These are phyloP conservation scores for Monosporascus sp. DNA, from an alignment of 2,329 filamentous ascomycete species.

Conservation along the genomic window DNA sequence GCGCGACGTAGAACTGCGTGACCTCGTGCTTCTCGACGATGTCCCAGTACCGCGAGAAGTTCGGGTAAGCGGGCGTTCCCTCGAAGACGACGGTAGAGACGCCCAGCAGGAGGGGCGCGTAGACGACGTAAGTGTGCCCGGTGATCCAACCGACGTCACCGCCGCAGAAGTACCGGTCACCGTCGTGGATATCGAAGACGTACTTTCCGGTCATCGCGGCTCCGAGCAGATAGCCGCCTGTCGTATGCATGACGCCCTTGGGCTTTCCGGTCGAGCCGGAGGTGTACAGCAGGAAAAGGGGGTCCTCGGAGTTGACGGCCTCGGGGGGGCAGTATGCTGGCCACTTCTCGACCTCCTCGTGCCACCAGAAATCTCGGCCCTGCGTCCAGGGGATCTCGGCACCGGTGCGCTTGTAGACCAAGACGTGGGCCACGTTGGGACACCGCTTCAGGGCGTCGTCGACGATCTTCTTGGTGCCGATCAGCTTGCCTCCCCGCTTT, in stretches of 20 bases:
- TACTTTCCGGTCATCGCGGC: constrained; percentile 95
- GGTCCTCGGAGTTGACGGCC: constrained; percentile 87
- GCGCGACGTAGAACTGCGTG: constrained; percentile 97
- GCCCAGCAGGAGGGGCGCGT: constrained; percentile 87
- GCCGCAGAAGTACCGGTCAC: constrained; percentile 93
- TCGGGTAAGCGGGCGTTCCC: constrained; percentile 93
- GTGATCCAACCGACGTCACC: constrained; percentile 99
- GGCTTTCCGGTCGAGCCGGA: constrained; percentile 97
- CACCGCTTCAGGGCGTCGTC: constrained; percentile 97
- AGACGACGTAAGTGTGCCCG: constrained; percentile 96
- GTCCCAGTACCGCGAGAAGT: constrained; percentile 98
- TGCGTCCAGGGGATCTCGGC: constrained; percentile 86
- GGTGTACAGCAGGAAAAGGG: constrained; percentile 95
- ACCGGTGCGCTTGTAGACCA: constrained; percentile 94
- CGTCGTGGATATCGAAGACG: constrained; percentile 94
- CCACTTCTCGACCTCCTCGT: constrained; percentile 97
- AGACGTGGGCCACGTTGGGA: constrained; percentile 75
- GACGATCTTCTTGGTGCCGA: constrained; percentile 98
- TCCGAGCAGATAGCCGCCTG: constrained; percentile 88
- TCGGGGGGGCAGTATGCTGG: constrained; percentile 87
- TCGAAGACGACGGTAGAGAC: constrained; percentile 96
- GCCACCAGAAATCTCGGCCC: constrained; percentile 94
- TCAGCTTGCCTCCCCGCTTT: constrained; percentile 94
- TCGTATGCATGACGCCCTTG: constrained; percentile 98
- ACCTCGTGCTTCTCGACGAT: constrained; percentile 93